Base-by-base conservation (phyloP, 208 protist genomes). In the Tritrichomonas musculus region DNA sequence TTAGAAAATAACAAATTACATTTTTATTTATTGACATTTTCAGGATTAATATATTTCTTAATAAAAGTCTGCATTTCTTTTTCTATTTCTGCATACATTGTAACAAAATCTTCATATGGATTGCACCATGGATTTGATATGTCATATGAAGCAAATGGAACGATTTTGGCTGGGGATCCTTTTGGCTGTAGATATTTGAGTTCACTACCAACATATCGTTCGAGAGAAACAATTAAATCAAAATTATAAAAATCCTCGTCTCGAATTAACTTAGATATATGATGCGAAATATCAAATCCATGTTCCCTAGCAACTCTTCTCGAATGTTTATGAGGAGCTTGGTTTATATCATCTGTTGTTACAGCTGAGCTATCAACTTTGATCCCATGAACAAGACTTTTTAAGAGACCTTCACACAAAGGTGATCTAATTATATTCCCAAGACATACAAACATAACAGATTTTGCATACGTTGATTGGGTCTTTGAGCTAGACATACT, bases 391-490 rank as follows among this genome's bases (percentile, higher is more conserved):
- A 20, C 47, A 27, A 55, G 27, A 57, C n/a, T 13, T 30, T 47
- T 88, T 20, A 88, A 39, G 14, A 53, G 41, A 27, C 77, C 77
- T 88, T 88, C 77, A 20, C 77, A 88, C 0, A 57, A 9, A 9
- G 77, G 77, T 39, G 77, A 88, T 33, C 77, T 44, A 57, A 88
- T 88, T 41, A 88, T 57, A 27, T 88, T 88, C 1, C 77, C 77
- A 33, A 88, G n/a, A 36, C 77, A 88, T 22, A 88, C 77, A 57
- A 88, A 88, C 0, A 88, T 5, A 33, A 88, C 77, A n/a, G 64
- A 69, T 69, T n/a, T n/a, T n/a, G n/a, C n/a, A n/a, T n/a, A n/a
- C n/a, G n/a, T n/a, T n/a, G n/a, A n/a, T n/a, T n/a, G n/a, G n/a
- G n/a, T n/a, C n/a, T n/a, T n/a, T n/a, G n/a, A n/a, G 30, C 5